phyloP scores from a whole-genome alignment of 805 yeast species.

The Torulaspora maleeae region DNA sequence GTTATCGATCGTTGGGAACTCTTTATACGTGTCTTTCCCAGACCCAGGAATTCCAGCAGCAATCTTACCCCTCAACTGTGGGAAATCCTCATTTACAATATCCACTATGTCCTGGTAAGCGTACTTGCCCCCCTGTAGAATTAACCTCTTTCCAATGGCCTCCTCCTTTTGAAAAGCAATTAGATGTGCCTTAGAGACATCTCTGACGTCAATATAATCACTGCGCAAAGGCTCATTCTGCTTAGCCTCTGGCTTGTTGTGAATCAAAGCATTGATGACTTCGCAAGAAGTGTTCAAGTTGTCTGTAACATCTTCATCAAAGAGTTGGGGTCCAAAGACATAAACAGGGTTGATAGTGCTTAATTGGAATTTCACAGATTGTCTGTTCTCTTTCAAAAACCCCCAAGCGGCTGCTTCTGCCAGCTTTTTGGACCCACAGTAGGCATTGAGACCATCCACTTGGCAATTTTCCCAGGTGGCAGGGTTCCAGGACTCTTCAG shows the following conservation, averaged over 20 bases:
- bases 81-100: slow-evolving; percentile 38
- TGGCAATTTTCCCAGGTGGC: slow-evolving; percentile 46
- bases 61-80: slow-evolving; percentile 43
- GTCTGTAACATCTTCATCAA: slow-evolving; percentile 42
- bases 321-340: slow-evolving; percentile 58
- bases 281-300: slow-evolving; percentile 44
- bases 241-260: slow-evolving; percentile 22
- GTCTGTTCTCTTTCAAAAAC: slow-evolving; percentile 35
- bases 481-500: slow-evolving; percentile 51
- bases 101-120: slow-evolving; percentile 30
- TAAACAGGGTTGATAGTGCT: slow-evolving; percentile 51
- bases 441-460: slow-evolving; percentile 40
- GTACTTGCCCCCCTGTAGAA: slow-evolving; percentile 26
- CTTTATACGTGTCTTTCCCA: slow-evolving; percentile 7
- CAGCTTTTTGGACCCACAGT: slow-evolving; percentile 55
- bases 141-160: slow-evolving; percentile 35
- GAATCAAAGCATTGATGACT: slow-evolving; percentile 31
- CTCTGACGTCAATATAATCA: slow-evolving; percentile 52
- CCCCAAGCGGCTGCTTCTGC: slow-evolving; percentile 64
- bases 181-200: slow-evolving; percentile 56
- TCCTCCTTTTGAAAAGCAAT: slow-evolving; percentile 43
- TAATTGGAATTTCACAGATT: slow-evolving; percentile 38
- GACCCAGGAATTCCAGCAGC: slow-evolving; percentile 39
- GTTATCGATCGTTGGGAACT: slow-evolving; percentile 32
- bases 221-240: slow-evolving; percentile 21